Base-by-base conservation (phyloP, 345 rosid genomes). In the Turritis glabra region DNA sequence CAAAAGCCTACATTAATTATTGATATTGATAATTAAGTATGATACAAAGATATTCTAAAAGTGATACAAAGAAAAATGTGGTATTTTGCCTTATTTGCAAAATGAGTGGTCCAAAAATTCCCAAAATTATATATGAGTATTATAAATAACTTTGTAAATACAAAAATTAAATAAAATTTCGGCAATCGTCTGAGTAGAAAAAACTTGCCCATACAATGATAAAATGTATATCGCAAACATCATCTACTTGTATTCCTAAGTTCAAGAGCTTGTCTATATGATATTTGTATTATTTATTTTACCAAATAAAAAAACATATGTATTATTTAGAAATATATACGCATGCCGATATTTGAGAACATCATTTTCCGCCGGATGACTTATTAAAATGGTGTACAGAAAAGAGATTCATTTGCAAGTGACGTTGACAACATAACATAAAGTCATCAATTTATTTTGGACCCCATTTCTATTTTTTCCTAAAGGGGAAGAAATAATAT, bases 341-440 rank as follows among this genome's bases (percentile, higher is more conserved):
- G 60, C 60, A 54, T 30, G 60, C 60, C 38, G 7, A 55, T 55
- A 30, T 55, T 55, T 29, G 9, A 30, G 43, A 18, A 18, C 26
- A 57, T 57, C 26, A 57, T 57, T 33, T 57, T 57, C 63, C 25
- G n/a, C 10, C 14, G 26, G 15, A 57, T 18, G 63, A 18, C 41
- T 8, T 47, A 53, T 29, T 54, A 27, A 56, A 54, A 15, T 54
- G 33, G 18, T 29, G 38, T 55, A 55, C 60, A 29, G 14, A 56
- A 56, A 32, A 30, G 62, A 56, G 7, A 56, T 56, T 56, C 61
- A 56, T 57, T 32, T 57, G 63, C 14, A 5, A 57, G 26, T 57
- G 63, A 57, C 26, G 43, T 57, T 57, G 63, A 57, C 63, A 57
- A 57, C 43, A 12, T 57, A 33, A 58, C 63, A 58, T 33, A 58